Conservation (phyloP, 371 early-diverging fungal genomes). For the Mucor circinelloides region DNA sequence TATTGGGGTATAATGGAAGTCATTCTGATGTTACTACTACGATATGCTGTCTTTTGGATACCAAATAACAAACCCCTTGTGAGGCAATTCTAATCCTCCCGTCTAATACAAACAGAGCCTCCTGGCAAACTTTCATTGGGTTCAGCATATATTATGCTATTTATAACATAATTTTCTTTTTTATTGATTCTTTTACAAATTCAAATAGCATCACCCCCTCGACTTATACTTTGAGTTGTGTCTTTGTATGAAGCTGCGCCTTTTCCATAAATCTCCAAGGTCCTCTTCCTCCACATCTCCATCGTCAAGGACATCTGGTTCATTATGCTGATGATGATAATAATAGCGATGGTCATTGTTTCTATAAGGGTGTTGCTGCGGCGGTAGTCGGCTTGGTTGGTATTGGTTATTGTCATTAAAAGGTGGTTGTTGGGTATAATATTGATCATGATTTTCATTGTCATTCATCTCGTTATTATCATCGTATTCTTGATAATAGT, state of each 20-base stretch:
- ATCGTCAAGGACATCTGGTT: not conserved
- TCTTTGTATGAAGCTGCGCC: not conserved
- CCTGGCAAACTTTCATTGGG: no score
- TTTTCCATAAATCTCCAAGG: not conserved
- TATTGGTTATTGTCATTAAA: not conserved
- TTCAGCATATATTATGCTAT: no score
- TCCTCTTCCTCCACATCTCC: not conserved
- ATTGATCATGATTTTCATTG: not conserved
- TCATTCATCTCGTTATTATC: not conserved
- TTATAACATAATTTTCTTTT: no score
- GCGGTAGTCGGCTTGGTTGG: not conserved
- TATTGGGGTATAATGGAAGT: no score
- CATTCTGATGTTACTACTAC: no score
- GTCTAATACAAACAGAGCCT: no score
- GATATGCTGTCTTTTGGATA: no score
- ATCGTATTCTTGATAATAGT: not conserved
- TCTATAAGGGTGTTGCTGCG: not conserved
- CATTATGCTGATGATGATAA: not conserved
- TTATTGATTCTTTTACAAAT: not conserved
- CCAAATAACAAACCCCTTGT: no score
- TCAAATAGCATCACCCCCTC: not conserved
- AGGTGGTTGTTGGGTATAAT: constrained; percentile 7
- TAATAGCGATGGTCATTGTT: not conserved
- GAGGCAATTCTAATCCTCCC: no score
- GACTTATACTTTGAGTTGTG: constrained; percentile 1